Base-by-base conservation (phyloP, 768 basidiomycete genomes). In the Mycena amicta region DNA sequence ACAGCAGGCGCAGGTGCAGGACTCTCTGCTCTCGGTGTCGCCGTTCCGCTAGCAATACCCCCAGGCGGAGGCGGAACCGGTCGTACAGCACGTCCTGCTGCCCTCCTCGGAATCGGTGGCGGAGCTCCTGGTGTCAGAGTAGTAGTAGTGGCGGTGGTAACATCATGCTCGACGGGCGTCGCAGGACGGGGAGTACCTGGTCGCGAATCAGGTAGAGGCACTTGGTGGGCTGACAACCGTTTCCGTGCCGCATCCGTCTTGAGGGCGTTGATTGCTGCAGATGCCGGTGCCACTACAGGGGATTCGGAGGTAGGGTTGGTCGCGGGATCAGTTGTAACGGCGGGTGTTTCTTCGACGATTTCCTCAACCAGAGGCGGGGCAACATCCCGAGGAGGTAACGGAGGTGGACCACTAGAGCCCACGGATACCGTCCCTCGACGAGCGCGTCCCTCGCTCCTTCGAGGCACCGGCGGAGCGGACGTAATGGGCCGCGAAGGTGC, bases 91-190 rank as follows among this genome's bases (percentile, higher is more conserved):
- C 89, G 78, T 1, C 81, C 83, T 49, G 86, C 81, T 0, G 89
- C 89, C 45, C 89, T 76, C 40, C 86, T 78, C 0, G 89, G 89
- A 23, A 91, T 70, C 2, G 88, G 89, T 0, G 89, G 88, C 5
- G 80, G 79, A 3, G 71, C 66, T 20, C 63, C 28, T 45, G n/a
- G n/a, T n/a, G n/a, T n/a, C n/a, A 51, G 30, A 23, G 31, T 4
- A 6, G 30, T 23, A 22, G 56, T 52, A 22, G 65, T 59, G 16
- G 75, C 73, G 3, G 51, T 47, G 3, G 59, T 55, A 1, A 67
- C 73, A 47, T 82, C 79, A 3, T 2, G 73, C 58, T 30, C 77
- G 66, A 28, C 73, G 3, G 74, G 68, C 40, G 64, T 65, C 11
- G 53, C 62, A 23, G 70, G 11, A 18, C 8, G 67, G 52, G 79